Evolutionary conservation across 805 yeast species (phyloP), one percentile per base, ranked within the genome.

Genomic region (Isabelozyma gotoi): DNA sequence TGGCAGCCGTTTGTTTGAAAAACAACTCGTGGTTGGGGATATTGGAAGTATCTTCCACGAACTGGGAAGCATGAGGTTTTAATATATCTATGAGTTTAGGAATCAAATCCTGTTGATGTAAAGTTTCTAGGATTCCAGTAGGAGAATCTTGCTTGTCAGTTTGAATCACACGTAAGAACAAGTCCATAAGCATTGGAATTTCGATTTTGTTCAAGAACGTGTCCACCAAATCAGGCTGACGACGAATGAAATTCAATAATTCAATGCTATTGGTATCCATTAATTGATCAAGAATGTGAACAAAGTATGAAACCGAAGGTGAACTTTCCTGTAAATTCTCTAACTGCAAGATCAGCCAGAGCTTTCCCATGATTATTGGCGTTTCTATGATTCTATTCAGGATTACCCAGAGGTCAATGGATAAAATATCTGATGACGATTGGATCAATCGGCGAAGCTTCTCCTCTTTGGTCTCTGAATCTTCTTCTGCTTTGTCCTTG

Each of bases 171-270:
- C 92, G 86, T 44, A 94, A 71, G 44, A 94, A 68, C 55, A 92
- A 88, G 65, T 94, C 99, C 91, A 92, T 91, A 45, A 94, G 66
- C 39, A 96, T 90, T 3, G 98, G 97, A 46, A 91, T 88, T 55
- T 90, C 97, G 46, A 94, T 81, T 64, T 92, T 96, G 42, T 76
- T 77, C 64, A 92, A 71, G 60, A 92, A 89, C 48, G 88, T 77
- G 53, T 84, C 88, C 29, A 90, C 96, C 46, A 94, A 70, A 51
- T 76, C 71, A 1, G 79, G 75, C 58, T 86, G 90, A 24, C 79
- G 71, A 41, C 88, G 65, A 37, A 94, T 78, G 59, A 87, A 92
- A 67, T 65, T 80, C 48, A 68, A 68, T 80, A 90, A 81, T 51
- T 86, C 92, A 17, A 71, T 66, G 51, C 71, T 62, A 49, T 71